Evolutionary conservation across 441 rosid species (phyloP).

Genomic region (Adansonia grandidieri): DNA sequence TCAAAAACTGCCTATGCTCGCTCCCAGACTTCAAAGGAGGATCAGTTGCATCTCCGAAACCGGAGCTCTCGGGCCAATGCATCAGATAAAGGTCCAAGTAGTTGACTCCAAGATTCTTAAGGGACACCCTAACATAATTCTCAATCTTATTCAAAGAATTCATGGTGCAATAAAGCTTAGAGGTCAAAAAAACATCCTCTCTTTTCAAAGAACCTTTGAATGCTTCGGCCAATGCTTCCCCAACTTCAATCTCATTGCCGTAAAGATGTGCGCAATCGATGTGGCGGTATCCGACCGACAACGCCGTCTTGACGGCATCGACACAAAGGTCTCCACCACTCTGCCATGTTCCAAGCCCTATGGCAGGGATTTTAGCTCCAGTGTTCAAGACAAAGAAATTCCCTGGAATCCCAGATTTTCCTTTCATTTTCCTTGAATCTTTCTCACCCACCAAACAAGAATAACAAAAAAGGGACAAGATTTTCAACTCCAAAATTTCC

Average conservation of each 20-base stretch:
- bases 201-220: conserved; percentile 48
- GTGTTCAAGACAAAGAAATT: conserved; percentile 54
- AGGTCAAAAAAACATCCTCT: conserved; percentile 61
- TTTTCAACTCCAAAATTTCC: not conserved
- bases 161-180: conserved; percentile 61
- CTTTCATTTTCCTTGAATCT: conserved; percentile 42
- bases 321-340: conserved; percentile 65
- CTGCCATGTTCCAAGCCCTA: conserved; percentile 73
- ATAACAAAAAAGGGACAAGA: not conserved
- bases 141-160: conserved; percentile 65
- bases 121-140: conserved; percentile 57
- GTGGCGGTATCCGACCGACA: conserved; percentile 58
- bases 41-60: conserved; percentile 64
- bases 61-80: conserved; percentile 66
- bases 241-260: conserved; percentile 64
- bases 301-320: conserved; percentile 55
- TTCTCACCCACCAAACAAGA: conserved; percentile 7
- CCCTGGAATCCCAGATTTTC: conserved; percentile 41
- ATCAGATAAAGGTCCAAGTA: conserved; percentile 63
- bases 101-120: conserved; percentile 58
- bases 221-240: conserved; percentile 56
- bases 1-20: conserved; percentile 55
- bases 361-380: conserved; percentile 62
- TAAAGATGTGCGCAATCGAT: conserved; percentile 70
- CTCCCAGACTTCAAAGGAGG: conserved; percentile 61